Evolutionary conservation across 208 protist species (phyloP).

Genomic region (Leishmania guyanensis): DNA sequence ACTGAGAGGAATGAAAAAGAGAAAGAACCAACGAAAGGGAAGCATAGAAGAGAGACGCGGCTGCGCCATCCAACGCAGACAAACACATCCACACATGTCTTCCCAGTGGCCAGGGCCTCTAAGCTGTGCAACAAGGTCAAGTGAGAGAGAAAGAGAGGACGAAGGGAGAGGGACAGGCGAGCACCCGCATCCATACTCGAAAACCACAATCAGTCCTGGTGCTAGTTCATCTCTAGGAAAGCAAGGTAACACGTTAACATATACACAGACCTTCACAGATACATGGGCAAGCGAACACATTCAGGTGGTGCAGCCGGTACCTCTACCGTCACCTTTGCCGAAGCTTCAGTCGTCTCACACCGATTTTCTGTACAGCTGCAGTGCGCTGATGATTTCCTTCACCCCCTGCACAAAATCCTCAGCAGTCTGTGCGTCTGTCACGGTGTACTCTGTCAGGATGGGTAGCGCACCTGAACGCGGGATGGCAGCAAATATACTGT

Average conservation of each 20-base stretch:
- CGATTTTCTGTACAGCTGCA: slow-evolving; percentile 16
- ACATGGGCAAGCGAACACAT: neutral
- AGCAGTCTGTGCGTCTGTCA: slow-evolving; percentile 25
- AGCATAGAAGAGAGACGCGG: neutral
- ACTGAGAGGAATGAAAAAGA: neutral
- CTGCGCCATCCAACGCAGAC: neutral
- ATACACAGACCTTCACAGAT: neutral
- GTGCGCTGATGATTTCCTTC: slow-evolving; percentile 14
- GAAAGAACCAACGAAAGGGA: neutral
- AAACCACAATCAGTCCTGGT: neutral
- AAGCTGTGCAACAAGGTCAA: neutral
- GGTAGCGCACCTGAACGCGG: slow-evolving; percentile 8
- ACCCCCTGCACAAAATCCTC: slow-evolving; percentile 29
- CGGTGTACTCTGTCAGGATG: slow-evolving; percentile 25
- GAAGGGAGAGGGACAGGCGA: neutral
- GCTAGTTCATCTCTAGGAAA: neutral
- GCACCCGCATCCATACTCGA: neutral
- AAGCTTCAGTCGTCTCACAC: neutral
- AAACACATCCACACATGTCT: neutral
- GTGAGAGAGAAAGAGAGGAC: neutral
- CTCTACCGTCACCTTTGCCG: neutral
- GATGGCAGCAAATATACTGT: neutral
- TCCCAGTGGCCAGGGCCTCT: neutral
- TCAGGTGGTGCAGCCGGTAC: neutral
- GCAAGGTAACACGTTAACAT: neutral